Evolutionary conservation across 768 basidiomycete genomes (phyloP), one percentile per base, ranked within the genome.

Genomic region (Russula sp.): DNA sequence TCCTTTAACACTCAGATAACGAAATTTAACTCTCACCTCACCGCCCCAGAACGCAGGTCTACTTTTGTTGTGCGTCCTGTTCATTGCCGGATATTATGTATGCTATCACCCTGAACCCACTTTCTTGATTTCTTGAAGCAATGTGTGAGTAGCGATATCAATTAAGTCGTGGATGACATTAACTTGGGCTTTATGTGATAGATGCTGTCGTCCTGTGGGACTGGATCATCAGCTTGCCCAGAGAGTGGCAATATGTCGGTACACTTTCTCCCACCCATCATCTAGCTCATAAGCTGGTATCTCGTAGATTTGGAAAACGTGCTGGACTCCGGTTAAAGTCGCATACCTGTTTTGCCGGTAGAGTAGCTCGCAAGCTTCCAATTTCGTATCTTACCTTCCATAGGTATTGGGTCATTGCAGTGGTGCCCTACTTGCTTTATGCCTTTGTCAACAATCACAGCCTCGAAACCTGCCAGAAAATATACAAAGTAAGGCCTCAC

Each of bases 201-300:
- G 89, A 91, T 74, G 86, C 89, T 61, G 85, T 91, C 55, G 85
- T 89, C 64, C 74, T 90, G 57, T 91, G 89, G 89, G 89, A 91
- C 77, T 91, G 89, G 89, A 77, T 88, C 71, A 84, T 88, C 70
- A 87, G 86, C 72, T 73, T 91, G 62, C 84, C 86, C 47, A 79
- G 87, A 75, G 89, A 91, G 74, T 90, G 84, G 77, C 82, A 82
- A 70, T 90, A 87, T 75, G 89, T 90, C 74, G 69, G 78, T 75
- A 4, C 27, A 53, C 54, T 58, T 39, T 57, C 57, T 64, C 61
- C 55, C 56, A 11, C 13, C 7, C 32, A 57, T 54, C 57, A 62
- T 53, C 2, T 14, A 68, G 66, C 18, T 11, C 45, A 32, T 35
- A 57, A 40, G 13, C 8, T 55, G 22, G 27, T 35, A n/a, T 60